phyloP scores from a whole-genome alignment of 2,329 filamentous ascomycete genomes.

The Colletotrichum melonis region DNA sequence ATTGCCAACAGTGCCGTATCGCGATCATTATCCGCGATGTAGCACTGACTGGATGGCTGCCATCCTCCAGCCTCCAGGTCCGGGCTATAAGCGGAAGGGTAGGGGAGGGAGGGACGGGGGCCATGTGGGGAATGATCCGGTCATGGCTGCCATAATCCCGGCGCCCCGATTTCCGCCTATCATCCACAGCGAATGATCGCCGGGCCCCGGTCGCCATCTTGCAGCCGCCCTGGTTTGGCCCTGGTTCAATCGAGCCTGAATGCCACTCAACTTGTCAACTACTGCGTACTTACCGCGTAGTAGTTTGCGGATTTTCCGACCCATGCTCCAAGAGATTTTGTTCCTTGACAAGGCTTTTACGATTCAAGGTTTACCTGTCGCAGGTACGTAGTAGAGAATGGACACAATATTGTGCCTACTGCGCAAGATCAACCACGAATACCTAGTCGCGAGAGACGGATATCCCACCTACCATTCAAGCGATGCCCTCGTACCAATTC shows the following conservation, averaged over 20 bases:
- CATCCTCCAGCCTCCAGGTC: no score
- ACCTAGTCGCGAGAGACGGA: neutral
- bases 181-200: neutral
- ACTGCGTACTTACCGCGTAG: no score
- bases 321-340: neutral
- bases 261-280: neutral
- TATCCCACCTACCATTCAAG: slow-evolving; percentile 14
- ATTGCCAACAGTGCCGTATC: neutral
- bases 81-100: neutral
- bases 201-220: slow-evolving; percentile 12
- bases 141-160: slow-evolving; percentile 11
- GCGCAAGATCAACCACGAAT: neutral
- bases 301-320: neutral
- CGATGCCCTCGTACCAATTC: slow-evolving; percentile 7
- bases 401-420: neutral
- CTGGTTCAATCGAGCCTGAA: neutral
- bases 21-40: neutral
- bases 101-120: neutral
- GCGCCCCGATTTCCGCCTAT: slow-evolving; percentile 14
- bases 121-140: slow-evolving; percentile 17
- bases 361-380: neutral
- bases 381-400: neutral
- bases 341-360: neutral
- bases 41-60: neutral
- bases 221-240: neutral